These are phyloP conservation scores for Acer negundo DNA, from an alignment of 345 rosid species.

Conservation along the genomic window DNA sequence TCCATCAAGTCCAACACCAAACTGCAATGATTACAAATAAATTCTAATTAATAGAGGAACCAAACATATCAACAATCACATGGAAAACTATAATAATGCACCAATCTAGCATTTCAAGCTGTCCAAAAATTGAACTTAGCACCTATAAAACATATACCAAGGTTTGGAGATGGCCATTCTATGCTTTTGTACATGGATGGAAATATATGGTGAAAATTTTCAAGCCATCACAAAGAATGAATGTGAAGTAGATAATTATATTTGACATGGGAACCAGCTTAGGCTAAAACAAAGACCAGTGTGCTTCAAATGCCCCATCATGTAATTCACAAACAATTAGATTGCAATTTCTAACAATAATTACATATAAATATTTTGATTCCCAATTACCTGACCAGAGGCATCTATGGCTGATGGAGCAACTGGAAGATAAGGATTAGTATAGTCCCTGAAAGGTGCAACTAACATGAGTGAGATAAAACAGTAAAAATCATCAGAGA, in stretches of 20 bases:
- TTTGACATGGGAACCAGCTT: neutral
- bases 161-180: neutral
- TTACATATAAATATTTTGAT: neutral
- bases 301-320: neutral
- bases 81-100: neutral
- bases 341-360: neutral
- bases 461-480: constrained; percentile 9
- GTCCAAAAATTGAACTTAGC: neutral
- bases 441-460: constrained; percentile 78
- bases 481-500: constrained; percentile 2
- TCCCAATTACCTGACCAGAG: constrained; percentile 60
- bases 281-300: neutral
- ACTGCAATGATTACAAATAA: constrained; percentile 39
- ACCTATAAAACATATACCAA: neutral
- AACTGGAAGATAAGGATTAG: constrained; percentile 93
- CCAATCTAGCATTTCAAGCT: constrained; percentile 12
- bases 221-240: neutral
- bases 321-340: neutral
- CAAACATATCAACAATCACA: neutral
- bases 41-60: neutral
- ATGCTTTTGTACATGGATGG: neutral
- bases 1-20: constrained; percentile 81
- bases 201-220: neutral
- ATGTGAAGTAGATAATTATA: neutral
- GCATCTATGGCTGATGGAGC: constrained; percentile 98